These are phyloP conservation scores for Nothophaeocryptopus gaeumannii DNA, from an alignment of 2,329 filamentous ascomycete species.

Conservation along the genomic window DNA sequence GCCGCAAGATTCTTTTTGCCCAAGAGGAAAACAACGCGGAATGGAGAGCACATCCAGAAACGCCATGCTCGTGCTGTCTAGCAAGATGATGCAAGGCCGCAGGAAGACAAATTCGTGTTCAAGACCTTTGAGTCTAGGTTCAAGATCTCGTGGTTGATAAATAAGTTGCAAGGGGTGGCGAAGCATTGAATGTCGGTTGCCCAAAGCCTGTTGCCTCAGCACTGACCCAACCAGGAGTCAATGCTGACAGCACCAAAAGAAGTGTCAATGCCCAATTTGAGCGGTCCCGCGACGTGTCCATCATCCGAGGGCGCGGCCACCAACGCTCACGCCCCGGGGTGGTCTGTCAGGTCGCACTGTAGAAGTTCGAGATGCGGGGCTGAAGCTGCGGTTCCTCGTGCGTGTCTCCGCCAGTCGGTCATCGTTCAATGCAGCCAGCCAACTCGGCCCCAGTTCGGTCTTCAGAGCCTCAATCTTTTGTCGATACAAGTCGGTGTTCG, in stretches of 20 bases:
- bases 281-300: neutral
- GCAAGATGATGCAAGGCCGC: too few species aligned
- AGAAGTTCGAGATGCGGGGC: constrained; percentile 27
- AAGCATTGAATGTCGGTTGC: too few species aligned
- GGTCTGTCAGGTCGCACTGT: constrained; percentile 25
- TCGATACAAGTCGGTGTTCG: constrained; percentile 56
- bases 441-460: constrained; percentile 80
- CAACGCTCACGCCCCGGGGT: constrained; percentile 31
- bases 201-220: too few species aligned
- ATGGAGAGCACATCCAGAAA: constrained; percentile 4
- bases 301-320: constrained; percentile 35
- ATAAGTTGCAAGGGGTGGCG: too few species aligned
- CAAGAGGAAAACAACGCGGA: constrained; percentile 1
- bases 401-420: constrained; percentile 53
- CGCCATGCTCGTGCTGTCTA: constrained; percentile 4
- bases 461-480: constrained; percentile 84
- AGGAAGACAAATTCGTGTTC: too few species aligned
- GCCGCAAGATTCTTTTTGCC: neutral
- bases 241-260: too few species aligned
- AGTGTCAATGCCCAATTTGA: too few species aligned
- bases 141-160: too few species aligned
- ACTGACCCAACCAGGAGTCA: too few species aligned
- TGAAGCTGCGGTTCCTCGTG: constrained; percentile 25
- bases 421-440: constrained; percentile 81
- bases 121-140: too few species aligned